Conservation (phyloP, 331 rosid genomes). For the Quercus tomentella region DNA sequence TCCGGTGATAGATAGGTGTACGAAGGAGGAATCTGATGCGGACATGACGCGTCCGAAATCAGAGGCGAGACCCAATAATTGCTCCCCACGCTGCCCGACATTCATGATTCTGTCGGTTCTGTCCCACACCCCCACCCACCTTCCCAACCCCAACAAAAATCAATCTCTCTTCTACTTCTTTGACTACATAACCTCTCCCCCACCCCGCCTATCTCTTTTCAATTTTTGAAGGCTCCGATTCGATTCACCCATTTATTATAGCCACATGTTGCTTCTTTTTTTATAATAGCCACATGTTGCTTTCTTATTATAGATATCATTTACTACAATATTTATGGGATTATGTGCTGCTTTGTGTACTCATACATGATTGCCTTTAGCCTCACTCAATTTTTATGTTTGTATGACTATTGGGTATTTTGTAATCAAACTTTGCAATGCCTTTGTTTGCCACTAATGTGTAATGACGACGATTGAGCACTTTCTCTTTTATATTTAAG, state of each 20-base stretch:
- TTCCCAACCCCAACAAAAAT: conserved; percentile 1
- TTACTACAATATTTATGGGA: background rate
- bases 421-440: background rate
- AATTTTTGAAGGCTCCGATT: background rate
- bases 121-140: conserved; percentile 13
- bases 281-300: background rate
- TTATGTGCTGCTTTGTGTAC: background rate
- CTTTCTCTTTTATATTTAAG: too few relatives aligned
- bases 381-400: too few relatives aligned
- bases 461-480: too few relatives aligned
- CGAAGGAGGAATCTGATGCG: conserved; percentile 79
- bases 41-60: conserved; percentile 92
- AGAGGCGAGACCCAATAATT: conserved; percentile 84
- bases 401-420: background rate
- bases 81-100: conserved; percentile 97
- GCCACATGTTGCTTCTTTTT: background rate
- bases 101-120: conserved; percentile 65
- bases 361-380: background rate
- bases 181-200: background rate
- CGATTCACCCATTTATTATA: background rate
- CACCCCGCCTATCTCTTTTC: conserved; percentile 14
- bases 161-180: conserved; percentile 7
- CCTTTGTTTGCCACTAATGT: too few relatives aligned
- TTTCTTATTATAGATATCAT: background rate
- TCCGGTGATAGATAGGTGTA: conserved; percentile 50